These are phyloP conservation scores for Diplogelasinospora grovesii DNA, from an alignment of 495 filamentous ascomycete genomes.

Conservation along the genomic window DNA sequence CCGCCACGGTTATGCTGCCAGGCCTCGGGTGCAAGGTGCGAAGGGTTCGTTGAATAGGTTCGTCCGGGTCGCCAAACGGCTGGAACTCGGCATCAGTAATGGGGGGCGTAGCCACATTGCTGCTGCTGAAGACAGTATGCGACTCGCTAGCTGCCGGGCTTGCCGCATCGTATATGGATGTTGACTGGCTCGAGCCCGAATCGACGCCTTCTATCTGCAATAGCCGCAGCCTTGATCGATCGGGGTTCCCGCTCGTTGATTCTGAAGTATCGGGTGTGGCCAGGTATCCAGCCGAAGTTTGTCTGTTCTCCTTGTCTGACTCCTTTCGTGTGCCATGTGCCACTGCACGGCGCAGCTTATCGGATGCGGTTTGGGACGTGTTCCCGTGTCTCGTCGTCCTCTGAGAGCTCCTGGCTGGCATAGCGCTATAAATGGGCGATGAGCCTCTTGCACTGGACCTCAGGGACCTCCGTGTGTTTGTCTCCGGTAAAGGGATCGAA, in stretches of 20 bases:
- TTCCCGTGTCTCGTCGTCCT: slow-evolving; percentile 14
- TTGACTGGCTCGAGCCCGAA: slow-evolving; percentile 37
- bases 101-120: slow-evolving; percentile 51
- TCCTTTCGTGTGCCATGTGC: slow-evolving; percentile 23
- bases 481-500: slow-evolving; percentile 13
- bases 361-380: slow-evolving; percentile 17
- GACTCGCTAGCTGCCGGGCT: slow-evolving; percentile 41
- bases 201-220: slow-evolving; percentile 31
- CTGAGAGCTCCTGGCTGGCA: slow-evolving; percentile 22
- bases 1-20: slow-evolving; percentile 53
- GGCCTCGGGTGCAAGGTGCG: slow-evolving; percentile 35
- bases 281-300: slow-evolving; percentile 30
- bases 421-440: slow-evolving; percentile 29
- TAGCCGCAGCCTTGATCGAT: slow-evolving; percentile 25
- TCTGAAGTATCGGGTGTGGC: slow-evolving; percentile 46
- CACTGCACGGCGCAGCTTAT: slow-evolving; percentile 34
- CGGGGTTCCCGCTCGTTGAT: slow-evolving; percentile 12
- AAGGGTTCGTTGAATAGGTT: slow-evolving; percentile 33
- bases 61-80: slow-evolving; percentile 39
- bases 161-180: slow-evolving; percentile 38
- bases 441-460: slow-evolving; percentile 21
- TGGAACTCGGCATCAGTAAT: slow-evolving; percentile 49
- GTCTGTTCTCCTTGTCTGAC: slow-evolving; percentile 15
- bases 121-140: slow-evolving; percentile 43
- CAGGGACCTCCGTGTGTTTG: slow-evolving; percentile 16